Conservation (phyloP, 805 yeast species). For the Saturnispora hagleri region DNA sequence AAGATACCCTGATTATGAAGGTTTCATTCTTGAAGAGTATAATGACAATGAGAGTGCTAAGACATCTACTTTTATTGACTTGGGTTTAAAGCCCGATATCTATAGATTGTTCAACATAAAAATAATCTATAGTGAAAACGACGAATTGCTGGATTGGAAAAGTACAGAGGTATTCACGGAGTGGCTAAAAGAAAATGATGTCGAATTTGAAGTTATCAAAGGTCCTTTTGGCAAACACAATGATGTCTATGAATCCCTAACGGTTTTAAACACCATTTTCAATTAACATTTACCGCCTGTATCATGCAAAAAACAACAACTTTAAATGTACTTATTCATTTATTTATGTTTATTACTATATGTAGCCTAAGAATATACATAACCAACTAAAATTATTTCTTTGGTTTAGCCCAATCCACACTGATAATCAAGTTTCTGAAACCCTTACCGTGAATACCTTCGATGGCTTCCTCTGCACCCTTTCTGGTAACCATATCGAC, state of each 20-base stretch:
- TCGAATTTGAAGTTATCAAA: constrained; percentile 16
- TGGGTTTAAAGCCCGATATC: neutral
- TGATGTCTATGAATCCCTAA: constrained; percentile 43
- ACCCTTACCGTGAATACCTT: constrained; percentile 79
- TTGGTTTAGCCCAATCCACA: constrained; percentile 51
- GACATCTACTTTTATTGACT: constrained; percentile 13
- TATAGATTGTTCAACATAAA: constrained; percentile 20
- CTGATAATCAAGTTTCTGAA: constrained; percentile 77
- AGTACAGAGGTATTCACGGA: constrained; percentile 38
- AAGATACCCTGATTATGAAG: constrained; percentile 53
- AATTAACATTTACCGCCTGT: neutral
- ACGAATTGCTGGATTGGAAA: constrained; percentile 49
- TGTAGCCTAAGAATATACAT: neutral
- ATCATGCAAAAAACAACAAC: neutral
- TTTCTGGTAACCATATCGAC: constrained; percentile 65
- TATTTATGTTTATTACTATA: neutral
- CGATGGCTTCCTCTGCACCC: constrained; percentile 71
- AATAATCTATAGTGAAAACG: constrained; percentile 53
- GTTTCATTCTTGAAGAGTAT: constrained; percentile 56
- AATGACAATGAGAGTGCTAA: constrained; percentile 15
- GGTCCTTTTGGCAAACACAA: constrained; percentile 55
- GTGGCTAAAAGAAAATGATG: constrained; percentile 22
- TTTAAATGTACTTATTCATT: neutral
- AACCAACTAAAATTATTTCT: constrained; percentile 8
- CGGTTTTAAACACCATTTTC: constrained; percentile 21